These are phyloP conservation scores for Magnolia sinica DNA, from an alignment of 164 flowering plant genomes.

Conservation along the genomic window DNA sequence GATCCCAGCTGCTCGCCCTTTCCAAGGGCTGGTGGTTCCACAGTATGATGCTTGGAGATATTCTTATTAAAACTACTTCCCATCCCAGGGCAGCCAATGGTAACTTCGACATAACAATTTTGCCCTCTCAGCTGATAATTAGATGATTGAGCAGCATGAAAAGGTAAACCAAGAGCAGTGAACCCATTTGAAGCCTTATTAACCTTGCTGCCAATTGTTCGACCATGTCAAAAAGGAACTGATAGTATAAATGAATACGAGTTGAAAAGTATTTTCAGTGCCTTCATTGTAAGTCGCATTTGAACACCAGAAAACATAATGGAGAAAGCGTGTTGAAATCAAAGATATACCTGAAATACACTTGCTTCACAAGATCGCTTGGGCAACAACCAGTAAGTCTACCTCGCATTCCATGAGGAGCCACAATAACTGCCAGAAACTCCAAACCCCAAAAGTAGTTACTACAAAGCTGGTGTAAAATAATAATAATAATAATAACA, in stretches of 20 bases:
- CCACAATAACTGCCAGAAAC: slow-evolving; percentile 65
- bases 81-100: slow-evolving; percentile 50
- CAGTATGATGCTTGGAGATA: slow-evolving; percentile 31
- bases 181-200: slow-evolving; percentile 47
- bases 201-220: slow-evolving; percentile 51
- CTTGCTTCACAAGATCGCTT: slow-evolving; percentile 89
- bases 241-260: not conserved
- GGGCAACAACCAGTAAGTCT: slow-evolving; percentile 83
- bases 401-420: slow-evolving; percentile 97
- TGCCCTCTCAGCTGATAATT: slow-evolving; percentile 63
- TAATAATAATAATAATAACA: too few species aligned
- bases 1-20: slow-evolving; percentile 38
- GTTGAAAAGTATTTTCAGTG: not conserved
- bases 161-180: slow-evolving; percentile 47
- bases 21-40: slow-evolving; percentile 34
- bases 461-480: not conserved
- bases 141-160: slow-evolving; percentile 47
- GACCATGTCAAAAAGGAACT: slow-evolving; percentile 1
- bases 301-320: not conserved
- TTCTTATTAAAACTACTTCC: slow-evolving; percentile 29
- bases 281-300: not conserved
- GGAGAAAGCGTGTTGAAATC: not conserved
- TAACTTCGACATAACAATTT: slow-evolving; percentile 78
- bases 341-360: slow-evolving; percentile 54
- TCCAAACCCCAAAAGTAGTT: slow-evolving; percentile 6